Base-by-base conservation (phyloP, 768 basidiomycete genomes). In the Leccinellum rugosiceps region DNA sequence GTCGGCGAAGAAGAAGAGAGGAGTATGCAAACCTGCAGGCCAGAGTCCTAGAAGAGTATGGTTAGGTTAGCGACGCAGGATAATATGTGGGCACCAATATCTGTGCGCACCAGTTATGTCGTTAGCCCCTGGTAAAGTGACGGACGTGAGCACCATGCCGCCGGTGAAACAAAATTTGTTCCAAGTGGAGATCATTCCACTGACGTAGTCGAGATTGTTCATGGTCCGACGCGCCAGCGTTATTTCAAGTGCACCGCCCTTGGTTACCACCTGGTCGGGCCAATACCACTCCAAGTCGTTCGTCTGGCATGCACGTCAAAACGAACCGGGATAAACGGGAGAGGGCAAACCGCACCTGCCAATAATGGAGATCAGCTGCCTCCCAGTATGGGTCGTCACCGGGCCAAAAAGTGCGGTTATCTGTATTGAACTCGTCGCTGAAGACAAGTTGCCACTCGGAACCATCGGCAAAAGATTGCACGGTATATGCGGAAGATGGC, bases 111-210 rank as follows among this genome's bases (percentile, higher is more conserved):
- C 82, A 23, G 63, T 74, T 32, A 92, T 74, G 21, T 66, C 15
- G 60, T 85, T 84, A 63, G 78, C 82, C 0, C 91, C 91, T 8
- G 91, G 91, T 48, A 93, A 74, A 26, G 75, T 77, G n/a, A 89
- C 84, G 34, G 83, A 81, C 3, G 80, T 74, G 62, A 90, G 85
- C 52, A 94, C 76, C 56, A 91, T 77, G 41, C 94, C 94, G 35
- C 91, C 92, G 30, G 92, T 92, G 74, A 96, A 94, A 75, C 92
- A 98, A 61, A 98, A 90, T 72, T 96, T 94, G 74, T 97, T 97
- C 91, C 86, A 76, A 17, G 81, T 80, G 23, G 83, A 74, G 67
- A 91, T 74, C 78, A 92, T 75, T 14, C 83, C 88, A 43, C 89
- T 85, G 64, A 83, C 80, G 67, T 88, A 94, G 57, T 89, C 71